Evolutionary conservation across 495 filamentous ascomycete species (phyloP), one percentile per base, ranked within the genome.

Genomic region (Neurospora sp.): DNA sequence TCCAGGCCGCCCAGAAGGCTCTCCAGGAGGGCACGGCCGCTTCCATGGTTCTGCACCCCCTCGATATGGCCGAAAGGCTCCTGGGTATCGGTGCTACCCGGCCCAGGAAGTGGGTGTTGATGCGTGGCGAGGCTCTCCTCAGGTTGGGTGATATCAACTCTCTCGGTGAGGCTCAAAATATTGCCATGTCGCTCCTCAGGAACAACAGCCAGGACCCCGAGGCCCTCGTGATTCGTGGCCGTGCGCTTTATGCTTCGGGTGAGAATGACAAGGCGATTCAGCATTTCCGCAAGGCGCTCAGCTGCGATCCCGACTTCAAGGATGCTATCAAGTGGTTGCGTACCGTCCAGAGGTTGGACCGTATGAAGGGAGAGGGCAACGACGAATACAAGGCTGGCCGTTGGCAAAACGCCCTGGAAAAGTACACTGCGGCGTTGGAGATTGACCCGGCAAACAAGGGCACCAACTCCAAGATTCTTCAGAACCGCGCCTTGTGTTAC

Each of bases 261-360:
- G 96, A 99, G 76, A 97, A 97, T 75, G 92, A 94, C 0, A 96
- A 97, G 84, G 96, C 96, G 3, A 85, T 96, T n/a, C 91, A 94
- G 78, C 91, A 96, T 82, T 94, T 98, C 84, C 89, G 92, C 76
- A 91, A 96, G 82, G 96, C 96, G 31, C 82, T 97, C 48, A 90
- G 86, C 80, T 94, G 94, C 80, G 96, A 98, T 80, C 96, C 96
- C 39, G 96, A 99, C 79, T 94, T 91, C 83, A 93, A 89, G 81
- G 89, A 90, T 74, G 94, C 92, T 1, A 87, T 95, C 69, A 94
- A 92, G 81, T 92, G 93, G 80, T 86, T 97, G 72, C 86, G 92
- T 69, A 92, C 91, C 81, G 93, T 96, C 54, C 92, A 94, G 83
- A 94, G 94, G 82, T 85, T 99, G n/a, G 92, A 94, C 75, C 87